Evolutionary conservation across 1,139 yeast species (phyloP).

Genomic region (Hyphopichia khmerensis): DNA sequence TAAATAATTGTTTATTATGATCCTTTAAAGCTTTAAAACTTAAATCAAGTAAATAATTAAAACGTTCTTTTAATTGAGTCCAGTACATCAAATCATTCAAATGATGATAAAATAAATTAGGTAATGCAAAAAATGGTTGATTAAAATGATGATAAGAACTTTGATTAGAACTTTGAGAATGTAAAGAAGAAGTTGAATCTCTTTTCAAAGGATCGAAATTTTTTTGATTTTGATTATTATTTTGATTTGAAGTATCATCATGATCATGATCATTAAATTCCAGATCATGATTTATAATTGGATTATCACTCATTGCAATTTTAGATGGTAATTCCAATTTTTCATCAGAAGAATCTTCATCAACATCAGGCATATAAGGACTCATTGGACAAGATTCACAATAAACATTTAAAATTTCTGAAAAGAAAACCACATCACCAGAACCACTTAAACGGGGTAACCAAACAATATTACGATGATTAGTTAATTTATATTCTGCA

Average conservation of each 20-base stretch:
- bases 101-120: conserved; percentile 53
- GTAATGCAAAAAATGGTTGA: conserved; percentile 42
- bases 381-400: conserved; percentile 55
- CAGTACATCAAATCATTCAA: conserved; percentile 59
- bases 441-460: conserved; percentile 55
- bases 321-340: conserved; percentile 30
- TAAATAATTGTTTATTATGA: conserved; percentile 49
- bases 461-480: conserved; percentile 40
- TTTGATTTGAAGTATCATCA: no score
- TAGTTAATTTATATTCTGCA: conserved; percentile 26
- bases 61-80: conserved; percentile 50
- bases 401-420: conserved; percentile 56
- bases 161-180: conserved; percentile 23
- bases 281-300: conserved; percentile 13
- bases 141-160: conserved; percentile 42
- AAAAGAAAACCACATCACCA: conserved; percentile 59
- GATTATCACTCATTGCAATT: conserved; percentile 22
- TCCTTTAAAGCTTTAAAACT: conserved; percentile 49
- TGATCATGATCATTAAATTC: neutral
- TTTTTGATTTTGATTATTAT: conserved; percentile 1
- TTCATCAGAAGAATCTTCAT: conserved; percentile 9
- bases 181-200: conserved; percentile 37
- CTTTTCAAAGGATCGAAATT: conserved; percentile 34
- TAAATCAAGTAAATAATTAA: conserved; percentile 46
- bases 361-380: conserved; percentile 18